Conservation (phyloP, 345 rosid genomes). For the Eucalyptus microcorys region DNA sequence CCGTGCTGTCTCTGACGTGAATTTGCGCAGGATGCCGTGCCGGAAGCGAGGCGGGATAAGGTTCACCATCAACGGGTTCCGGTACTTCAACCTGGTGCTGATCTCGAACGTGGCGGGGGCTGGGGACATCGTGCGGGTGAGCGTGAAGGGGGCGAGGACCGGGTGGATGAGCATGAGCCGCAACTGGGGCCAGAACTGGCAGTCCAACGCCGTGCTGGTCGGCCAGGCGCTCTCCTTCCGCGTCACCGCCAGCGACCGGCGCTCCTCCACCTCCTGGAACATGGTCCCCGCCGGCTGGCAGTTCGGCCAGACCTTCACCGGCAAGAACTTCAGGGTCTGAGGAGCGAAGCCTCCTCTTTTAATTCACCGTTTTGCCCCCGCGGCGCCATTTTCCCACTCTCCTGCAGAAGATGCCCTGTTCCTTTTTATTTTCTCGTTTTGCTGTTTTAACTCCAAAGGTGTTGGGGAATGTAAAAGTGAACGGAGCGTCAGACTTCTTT, state of each 20-base stretch:
- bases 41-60: neutral
- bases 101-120: neutral
- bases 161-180: neutral
- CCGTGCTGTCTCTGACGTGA: neutral
- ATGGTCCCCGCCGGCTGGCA: neutral
- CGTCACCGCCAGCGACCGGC: neutral
- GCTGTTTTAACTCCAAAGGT: neutral
- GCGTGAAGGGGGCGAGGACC: neutral
- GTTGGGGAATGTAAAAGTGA: neutral
- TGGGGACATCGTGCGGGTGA: neutral
- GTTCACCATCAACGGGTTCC: neutral
- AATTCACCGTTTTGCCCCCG: neutral
- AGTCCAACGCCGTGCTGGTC: neutral
- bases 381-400: neutral
- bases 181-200: neutral
- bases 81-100: neutral
- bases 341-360: neutral
- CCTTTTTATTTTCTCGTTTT: neutral
- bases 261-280: neutral
- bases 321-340: neutral
- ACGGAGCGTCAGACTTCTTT: neutral
- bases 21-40: neutral
- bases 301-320: neutral
- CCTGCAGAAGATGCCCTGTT: neutral
- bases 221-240: neutral